phyloP scores from a whole-genome alignment of 495 filamentous ascomycete genomes.

The Annulohypoxylon nitens region DNA sequence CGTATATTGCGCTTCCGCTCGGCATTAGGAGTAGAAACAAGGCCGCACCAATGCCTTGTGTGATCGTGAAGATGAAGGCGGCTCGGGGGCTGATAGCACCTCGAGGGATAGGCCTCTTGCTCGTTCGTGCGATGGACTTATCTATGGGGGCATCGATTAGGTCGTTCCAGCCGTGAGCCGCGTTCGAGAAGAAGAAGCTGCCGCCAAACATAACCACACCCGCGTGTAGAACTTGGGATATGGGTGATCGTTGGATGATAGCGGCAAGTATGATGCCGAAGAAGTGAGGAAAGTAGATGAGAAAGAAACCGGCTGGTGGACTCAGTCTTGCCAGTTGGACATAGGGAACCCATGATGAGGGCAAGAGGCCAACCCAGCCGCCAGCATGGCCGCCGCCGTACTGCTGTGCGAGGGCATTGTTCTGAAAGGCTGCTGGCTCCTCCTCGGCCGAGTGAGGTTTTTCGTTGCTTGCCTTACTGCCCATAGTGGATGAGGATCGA shows the following conservation, averaged over 20 bases:
- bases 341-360: conserved; percentile 54
- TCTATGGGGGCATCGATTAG: conserved; percentile 59
- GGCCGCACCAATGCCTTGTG: conserved; percentile 47
- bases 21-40: conserved; percentile 45
- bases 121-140: conserved; percentile 52
- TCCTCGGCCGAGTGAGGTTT: conserved; percentile 34
- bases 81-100: conserved; percentile 53
- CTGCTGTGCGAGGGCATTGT: conserved; percentile 45
- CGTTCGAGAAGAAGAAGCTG: conserved; percentile 59
- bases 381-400: conserved; percentile 51
- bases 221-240: conserved; percentile 35
- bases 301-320: conserved; percentile 53
- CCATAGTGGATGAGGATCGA: conserved; percentile 18
- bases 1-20: conserved; percentile 45
- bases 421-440: conserved; percentile 35
- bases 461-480: conserved; percentile 32
- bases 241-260: conserved; percentile 41
- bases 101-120: conserved; percentile 55
- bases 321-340: conserved; percentile 54
- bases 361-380: conserved; percentile 49
- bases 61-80: conserved; percentile 53
- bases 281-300: conserved; percentile 57
- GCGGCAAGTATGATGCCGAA: conserved; percentile 57
- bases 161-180: conserved; percentile 60
- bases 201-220: conserved; percentile 50